Base-by-base conservation (phyloP, 768 basidiomycete genomes). In the Tulasnella sp. region DNA sequence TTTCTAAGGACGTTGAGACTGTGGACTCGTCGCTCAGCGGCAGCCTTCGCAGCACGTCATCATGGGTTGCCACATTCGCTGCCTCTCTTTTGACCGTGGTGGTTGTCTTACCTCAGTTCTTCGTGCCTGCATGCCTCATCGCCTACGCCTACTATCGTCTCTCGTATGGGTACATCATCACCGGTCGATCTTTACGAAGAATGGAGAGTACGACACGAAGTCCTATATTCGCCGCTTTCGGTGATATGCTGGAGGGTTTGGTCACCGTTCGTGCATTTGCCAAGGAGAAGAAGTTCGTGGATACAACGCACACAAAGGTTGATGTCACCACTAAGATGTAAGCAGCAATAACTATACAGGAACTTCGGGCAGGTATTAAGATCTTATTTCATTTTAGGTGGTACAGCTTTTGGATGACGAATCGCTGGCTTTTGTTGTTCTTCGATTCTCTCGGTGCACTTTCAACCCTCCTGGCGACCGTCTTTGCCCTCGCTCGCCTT, bases 251-350 rank as follows among this genome's bases (percentile, higher is more conserved):
- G n/a, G 82, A 83, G 41, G 83, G 83, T 14, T 91, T 95, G 62
- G 91, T 94, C n/a, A 94, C 94, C 5, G 91, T 96, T 47, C 86
- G 95, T 72, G 95, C 95, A 0, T 98, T 96, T 81, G 89, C 90
- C 0, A 90, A 88, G 0, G 94, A 96, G 77, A 81, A 81, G 44
- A 82, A 86, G 5, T 96, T 98, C 83, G 81, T 95, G 75, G 85
- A 90, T 69, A 85, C 85, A 73, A 80, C 95, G 3, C 91, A 92
- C 77, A 75, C 75, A 1, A 92, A 91, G 78, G 85, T 94, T 36
- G 90, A 94, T 74, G 80, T 83, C 66, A 93, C 90, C n/a, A 93
- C 87, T 12, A 87, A 89, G 86, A 90, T 89, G 71, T 72, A 37
- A 41, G 66, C 36, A 17, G n/a, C n/a, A n/a, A n/a, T n/a, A n/a